Evolutionary conservation across 2,329 filamentous ascomycete genomes (phyloP).

Genomic region (Periglandula ipomoeae): DNA sequence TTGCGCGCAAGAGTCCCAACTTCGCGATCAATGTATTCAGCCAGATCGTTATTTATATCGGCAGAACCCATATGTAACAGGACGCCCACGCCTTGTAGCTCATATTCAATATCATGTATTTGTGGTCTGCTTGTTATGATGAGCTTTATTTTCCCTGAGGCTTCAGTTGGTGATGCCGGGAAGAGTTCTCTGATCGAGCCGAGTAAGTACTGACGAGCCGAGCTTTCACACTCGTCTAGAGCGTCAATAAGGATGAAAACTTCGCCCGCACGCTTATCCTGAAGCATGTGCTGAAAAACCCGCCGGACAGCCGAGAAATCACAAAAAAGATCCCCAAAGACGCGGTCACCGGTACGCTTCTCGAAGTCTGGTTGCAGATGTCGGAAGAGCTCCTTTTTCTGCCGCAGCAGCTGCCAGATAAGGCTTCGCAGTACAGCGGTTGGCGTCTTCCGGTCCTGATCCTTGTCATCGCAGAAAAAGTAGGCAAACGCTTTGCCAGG

Average conservation of each 20-base stretch:
- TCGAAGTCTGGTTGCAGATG: slow-evolving; percentile 2
- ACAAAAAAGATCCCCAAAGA: slow-evolving; percentile 3
- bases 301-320: slow-evolving; percentile 7
- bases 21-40: slow-evolving; percentile 5
- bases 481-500: slow-evolving; percentile 3
- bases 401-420: slow-evolving; percentile 10
- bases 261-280: slow-evolving; percentile 4
- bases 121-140: slow-evolving; percentile 6
- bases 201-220: slow-evolving; percentile 4
- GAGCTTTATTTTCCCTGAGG: slow-evolving; percentile 2
- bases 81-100: neutral
- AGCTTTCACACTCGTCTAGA: slow-evolving; percentile 8
- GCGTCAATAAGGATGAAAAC: slow-evolving; percentile 9
- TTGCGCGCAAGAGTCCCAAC: slow-evolving; percentile 1
- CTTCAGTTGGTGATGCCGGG: neutral
- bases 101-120: slow-evolving; percentile 4
- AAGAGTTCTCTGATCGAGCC: neutral
- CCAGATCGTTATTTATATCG: slow-evolving; percentile 6
- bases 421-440: slow-evolving; percentile 8
- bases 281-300: slow-evolving; percentile 7
- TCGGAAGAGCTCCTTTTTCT: slow-evolving; percentile 7
- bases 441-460: slow-evolving; percentile 3
- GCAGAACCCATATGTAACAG: neutral
- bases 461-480: slow-evolving; percentile 10
- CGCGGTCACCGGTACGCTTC: neutral